phyloP scores from a whole-genome alignment of 129 eudicot species.

The Gnaphalium uliginosum region DNA sequence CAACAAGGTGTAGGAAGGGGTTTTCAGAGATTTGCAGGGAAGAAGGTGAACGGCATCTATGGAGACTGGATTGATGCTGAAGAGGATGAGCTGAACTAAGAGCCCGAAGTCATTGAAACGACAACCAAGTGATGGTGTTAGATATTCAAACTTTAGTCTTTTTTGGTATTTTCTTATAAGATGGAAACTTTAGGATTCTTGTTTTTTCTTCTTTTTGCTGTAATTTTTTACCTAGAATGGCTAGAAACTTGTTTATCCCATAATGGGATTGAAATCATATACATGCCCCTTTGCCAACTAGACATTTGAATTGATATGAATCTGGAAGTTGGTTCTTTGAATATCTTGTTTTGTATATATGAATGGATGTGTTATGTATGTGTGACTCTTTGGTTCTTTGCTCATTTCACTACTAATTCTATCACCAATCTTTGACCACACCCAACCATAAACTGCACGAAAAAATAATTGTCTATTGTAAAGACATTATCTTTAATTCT shows the following conservation, averaged over 20 bases:
- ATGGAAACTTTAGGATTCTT: background rate
- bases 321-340: constrained; percentile 3
- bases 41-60: constrained; percentile 64
- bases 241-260: background rate
- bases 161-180: constrained; percentile 7
- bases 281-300: constrained; percentile 11
- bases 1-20: constrained; percentile 32
- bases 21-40: constrained; percentile 43
- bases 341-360: background rate
- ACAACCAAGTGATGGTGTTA: background rate
- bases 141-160: background rate
- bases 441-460: constrained; percentile 1
- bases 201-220: background rate
- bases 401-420: background rate
- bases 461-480: too few relatives aligned
- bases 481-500: too few relatives aligned
- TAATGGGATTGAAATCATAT: constrained; percentile 20
- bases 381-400: background rate
- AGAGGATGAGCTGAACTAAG: constrained; percentile 23
- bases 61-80: constrained; percentile 81
- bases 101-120: background rate
- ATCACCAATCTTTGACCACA: background rate
- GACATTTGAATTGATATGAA: background rate
- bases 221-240: background rate
- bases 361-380: background rate